Percentiles rank a stretch among this genome's conserved stretches.
phyloP scores from a whole-genome alignment of 2,329 filamentous ascomycete genomes.

The Epichloe brachyelytri region DNA sequence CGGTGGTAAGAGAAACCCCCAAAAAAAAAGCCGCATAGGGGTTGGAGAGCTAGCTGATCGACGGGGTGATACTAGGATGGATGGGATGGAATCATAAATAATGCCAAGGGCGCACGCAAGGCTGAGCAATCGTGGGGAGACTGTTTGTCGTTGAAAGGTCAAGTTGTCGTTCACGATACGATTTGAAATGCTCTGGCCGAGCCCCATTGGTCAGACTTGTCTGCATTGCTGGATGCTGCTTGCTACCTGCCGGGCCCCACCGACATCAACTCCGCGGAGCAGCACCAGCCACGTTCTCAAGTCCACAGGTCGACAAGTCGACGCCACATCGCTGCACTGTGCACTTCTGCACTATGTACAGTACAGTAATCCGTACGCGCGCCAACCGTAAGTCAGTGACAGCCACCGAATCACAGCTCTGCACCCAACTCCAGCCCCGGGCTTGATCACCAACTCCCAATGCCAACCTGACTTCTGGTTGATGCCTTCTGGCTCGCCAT shows the following conservation, averaged over 20 bases:
- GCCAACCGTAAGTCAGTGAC: not conserved
- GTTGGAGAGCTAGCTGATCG: no score
- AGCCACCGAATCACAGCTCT: conserved; percentile 8
- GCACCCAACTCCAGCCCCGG: not conserved
- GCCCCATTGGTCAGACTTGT: not conserved
- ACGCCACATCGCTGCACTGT: not conserved
- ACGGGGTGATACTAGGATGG: not conserved
- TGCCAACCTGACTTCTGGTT: not conserved
- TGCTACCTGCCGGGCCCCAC: not conserved
- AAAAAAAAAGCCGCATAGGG: not conserved
- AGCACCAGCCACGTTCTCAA: not conserved
- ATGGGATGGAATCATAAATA: not conserved
- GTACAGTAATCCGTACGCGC: no score
- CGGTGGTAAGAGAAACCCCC: not conserved
- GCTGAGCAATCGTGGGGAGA: not conserved
- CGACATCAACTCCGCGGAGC: not conserved
- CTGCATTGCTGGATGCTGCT: not conserved
- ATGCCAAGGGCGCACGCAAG: not conserved
- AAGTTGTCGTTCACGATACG: not conserved
- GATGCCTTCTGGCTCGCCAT: not conserved
- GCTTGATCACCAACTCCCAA: not conserved
- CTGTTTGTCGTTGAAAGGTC: no score
- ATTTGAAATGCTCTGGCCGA: conserved; percentile 1
- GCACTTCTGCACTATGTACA: not conserved
- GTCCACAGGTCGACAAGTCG: not conserved